Conservation (phyloP, 2,329 filamentous ascomycete species). For the Cladophialophora yegresii region DNA sequence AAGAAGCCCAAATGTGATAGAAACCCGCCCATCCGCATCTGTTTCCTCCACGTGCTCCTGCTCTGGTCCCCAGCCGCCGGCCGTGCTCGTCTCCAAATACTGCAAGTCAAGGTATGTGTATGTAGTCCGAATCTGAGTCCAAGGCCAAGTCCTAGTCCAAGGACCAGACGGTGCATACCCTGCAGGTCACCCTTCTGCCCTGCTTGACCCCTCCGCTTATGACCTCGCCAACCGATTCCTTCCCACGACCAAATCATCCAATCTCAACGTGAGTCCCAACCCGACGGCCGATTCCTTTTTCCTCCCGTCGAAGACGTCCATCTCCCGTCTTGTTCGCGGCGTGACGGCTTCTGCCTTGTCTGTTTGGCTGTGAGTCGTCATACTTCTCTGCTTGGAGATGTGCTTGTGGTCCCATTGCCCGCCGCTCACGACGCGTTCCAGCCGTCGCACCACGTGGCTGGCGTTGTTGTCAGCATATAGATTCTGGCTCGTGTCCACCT, state of each 20-base stretch:
- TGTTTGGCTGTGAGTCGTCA: background rate
- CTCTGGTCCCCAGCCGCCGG: no score
- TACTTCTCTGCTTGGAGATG: background rate
- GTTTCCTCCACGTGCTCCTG: no score
- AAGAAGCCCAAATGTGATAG: no score
- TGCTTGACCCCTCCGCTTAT: no score
- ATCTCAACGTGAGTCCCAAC: background rate
- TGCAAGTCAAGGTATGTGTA: no score
- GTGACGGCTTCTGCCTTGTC: background rate
- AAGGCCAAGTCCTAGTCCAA: no score
- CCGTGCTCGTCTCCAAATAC: no score
- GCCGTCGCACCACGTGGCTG: conserved; percentile 20
- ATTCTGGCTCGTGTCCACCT: background rate
- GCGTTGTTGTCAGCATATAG: background rate
- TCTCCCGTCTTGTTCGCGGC: conserved; percentile 1
- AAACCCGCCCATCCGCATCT: no score
- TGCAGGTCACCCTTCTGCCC: background rate
- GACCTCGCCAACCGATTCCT: background rate
- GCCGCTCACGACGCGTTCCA: conserved; percentile 21
- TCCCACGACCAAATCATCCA: background rate
- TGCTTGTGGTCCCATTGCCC: conserved; percentile 19
- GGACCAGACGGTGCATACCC: no score
- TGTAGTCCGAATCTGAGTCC: no score
- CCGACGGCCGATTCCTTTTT: conserved; percentile 4
- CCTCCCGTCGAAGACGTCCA: conserved; percentile 3